Percentiles rank a stretch among this genome's conserved stretches.
These are phyloP conservation scores for Cryptococcus sp. DNA, from an alignment of 1,284 basidiomycete genomes.

Conservation along the genomic window DNA sequence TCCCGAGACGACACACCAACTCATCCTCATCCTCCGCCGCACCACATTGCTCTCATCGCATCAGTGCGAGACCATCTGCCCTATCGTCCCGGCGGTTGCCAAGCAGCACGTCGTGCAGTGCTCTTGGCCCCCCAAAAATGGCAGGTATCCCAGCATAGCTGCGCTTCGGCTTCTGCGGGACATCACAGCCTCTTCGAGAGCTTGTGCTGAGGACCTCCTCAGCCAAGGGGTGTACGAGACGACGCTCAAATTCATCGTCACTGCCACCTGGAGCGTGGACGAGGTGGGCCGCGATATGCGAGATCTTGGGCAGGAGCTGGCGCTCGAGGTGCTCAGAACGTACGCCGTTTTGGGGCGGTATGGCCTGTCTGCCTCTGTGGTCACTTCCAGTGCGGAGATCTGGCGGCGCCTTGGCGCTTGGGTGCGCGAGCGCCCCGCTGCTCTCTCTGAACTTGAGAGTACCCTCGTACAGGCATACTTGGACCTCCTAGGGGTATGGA, in stretches of 20 bases:
- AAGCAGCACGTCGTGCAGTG: slow-evolving; percentile 36
- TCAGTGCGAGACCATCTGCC: slow-evolving; percentile 58
- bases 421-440: slow-evolving; percentile 10
- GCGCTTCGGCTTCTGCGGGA: slow-evolving; percentile 59
- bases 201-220: slow-evolving; percentile 60
- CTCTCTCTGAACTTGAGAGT: neutral
- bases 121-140: slow-evolving; percentile 26
- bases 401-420: slow-evolving; percentile 35
- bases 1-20: slow-evolving; percentile 47
- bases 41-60: slow-evolving; percentile 59
- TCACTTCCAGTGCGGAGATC: slow-evolving; percentile 38
- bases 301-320: slow-evolving; percentile 55
- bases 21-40: slow-evolving; percentile 63
- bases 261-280: slow-evolving; percentile 27
- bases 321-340: slow-evolving; percentile 61
- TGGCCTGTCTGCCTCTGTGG: slow-evolving; percentile 60
- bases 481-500: slow-evolving; percentile 66
- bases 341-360: slow-evolving; percentile 70
- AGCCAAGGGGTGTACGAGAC: slow-evolving; percentile 58
- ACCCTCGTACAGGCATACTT: slow-evolving; percentile 41
- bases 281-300: slow-evolving; percentile 40
- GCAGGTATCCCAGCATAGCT: slow-evolving; percentile 53
- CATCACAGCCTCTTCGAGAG: slow-evolving; percentile 63
- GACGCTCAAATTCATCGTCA: slow-evolving; percentile 70
- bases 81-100: slow-evolving; percentile 58